Conservation (phyloP, 2,329 filamentous ascomycete species). For the Aspergillus fructus region DNA sequence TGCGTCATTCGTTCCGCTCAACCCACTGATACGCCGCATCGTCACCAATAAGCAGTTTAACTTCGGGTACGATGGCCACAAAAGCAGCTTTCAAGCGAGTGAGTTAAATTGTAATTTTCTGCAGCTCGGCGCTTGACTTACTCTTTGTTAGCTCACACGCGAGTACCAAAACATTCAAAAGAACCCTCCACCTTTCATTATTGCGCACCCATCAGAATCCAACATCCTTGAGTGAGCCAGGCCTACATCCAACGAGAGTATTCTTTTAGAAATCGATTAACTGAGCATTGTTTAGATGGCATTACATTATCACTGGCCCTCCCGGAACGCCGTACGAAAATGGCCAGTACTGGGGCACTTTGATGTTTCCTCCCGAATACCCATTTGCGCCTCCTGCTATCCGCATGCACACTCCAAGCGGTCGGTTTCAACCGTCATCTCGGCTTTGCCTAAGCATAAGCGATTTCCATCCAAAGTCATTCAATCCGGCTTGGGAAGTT, state of each 20-base stretch:
- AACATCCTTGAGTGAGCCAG: constrained; percentile 82
- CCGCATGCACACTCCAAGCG: constrained; percentile 96
- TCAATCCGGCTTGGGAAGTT: constrained; percentile 98
- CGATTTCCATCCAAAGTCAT: constrained; percentile 96
- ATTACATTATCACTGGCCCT: constrained; percentile 92
- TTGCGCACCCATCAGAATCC: constrained; percentile 81
- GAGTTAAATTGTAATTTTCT: constrained; percentile 30
- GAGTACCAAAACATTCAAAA: constrained; percentile 66
- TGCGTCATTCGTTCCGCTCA: background rate
- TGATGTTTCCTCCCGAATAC: constrained; percentile 94
- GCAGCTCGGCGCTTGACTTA: constrained; percentile 8
- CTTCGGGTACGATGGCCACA: constrained; percentile 60
- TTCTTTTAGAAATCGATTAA: constrained; percentile 13
- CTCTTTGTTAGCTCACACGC: constrained; percentile 52
- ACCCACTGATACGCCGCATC: background rate
- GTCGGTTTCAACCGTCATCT: constrained; percentile 90
- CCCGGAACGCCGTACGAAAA: constrained; percentile 90
- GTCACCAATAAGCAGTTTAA: background rate
- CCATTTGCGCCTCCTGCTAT: constrained; percentile 96
- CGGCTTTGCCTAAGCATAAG: constrained; percentile 92
- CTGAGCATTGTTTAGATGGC: constrained; percentile 61
- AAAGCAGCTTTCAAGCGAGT: constrained; percentile 72
- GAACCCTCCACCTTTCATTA: constrained; percentile 85
- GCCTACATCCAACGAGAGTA: background rate
- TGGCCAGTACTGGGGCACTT: constrained; percentile 97